Evolutionary conservation across 2,329 filamentous ascomycete genomes (phyloP).

Genomic region (Sclerotinia spermophila): DNA sequence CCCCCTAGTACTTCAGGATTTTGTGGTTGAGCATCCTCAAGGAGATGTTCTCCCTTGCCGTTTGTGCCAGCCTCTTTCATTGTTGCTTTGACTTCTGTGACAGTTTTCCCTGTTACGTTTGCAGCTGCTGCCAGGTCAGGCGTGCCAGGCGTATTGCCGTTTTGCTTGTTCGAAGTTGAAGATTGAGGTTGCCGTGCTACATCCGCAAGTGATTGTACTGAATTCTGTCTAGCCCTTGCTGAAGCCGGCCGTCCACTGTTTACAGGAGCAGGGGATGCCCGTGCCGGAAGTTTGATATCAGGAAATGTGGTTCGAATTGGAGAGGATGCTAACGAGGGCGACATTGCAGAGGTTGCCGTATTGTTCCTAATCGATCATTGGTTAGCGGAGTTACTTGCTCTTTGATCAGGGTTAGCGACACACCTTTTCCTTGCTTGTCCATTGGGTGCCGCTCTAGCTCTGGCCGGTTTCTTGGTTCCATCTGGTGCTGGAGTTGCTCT

Average conservation of each 20-base stretch:
- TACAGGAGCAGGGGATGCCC: conserved; percentile 58
- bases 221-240: conserved; percentile 72
- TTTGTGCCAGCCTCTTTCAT: conserved; percentile 48
- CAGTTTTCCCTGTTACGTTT: conserved; percentile 35
- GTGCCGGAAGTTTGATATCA: conserved; percentile 51
- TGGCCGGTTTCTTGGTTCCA: conserved; percentile 63
- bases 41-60: conserved; percentile 35
- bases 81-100: conserved; percentile 48
- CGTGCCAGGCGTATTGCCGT: conserved; percentile 43
- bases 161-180: conserved; percentile 59
- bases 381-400: conserved; percentile 22
- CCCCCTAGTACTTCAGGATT: conserved; percentile 32
- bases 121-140: conserved; percentile 35
- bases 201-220: conserved; percentile 58
- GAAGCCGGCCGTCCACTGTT: conserved; percentile 59
- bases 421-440: conserved; percentile 77
- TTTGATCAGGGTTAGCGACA: conserved; percentile 28
- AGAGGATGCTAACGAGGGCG: conserved; percentile 71
- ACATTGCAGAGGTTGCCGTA: conserved; percentile 52
- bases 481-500: conserved; percentile 66
- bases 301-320: conserved; percentile 68
- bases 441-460: conserved; percentile 63
- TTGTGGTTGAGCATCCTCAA: conserved; percentile 38
- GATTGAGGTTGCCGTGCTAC: conserved; percentile 54
- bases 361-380: conserved; percentile 40